Evolutionary conservation across 805 yeast genomes (phyloP).

Genomic region (Ogataea henricii): DNA sequence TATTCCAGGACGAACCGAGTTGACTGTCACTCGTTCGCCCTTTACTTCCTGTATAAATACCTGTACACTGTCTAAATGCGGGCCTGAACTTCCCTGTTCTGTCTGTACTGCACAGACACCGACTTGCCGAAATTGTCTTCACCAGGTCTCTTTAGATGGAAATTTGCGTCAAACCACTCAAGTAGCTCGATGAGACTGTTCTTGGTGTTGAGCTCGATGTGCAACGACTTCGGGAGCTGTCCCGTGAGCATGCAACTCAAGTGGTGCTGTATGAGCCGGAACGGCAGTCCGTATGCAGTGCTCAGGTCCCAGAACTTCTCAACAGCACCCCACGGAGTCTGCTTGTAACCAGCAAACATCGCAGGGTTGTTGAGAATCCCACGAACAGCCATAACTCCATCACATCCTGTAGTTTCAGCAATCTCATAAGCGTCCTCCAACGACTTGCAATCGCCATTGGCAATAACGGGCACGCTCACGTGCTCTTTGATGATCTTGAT

Average conservation of each 20-base stretch:
- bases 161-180: slow-evolving; percentile 79
- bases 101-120: slow-evolving; percentile 34
- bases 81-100: slow-evolving; percentile 31
- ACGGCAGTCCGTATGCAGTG: slow-evolving; percentile 82
- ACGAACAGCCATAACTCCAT: slow-evolving; percentile 95
- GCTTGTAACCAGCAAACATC: slow-evolving; percentile 68
- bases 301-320: slow-evolving; percentile 82
- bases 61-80: slow-evolving; percentile 22
- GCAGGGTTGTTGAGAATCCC: slow-evolving; percentile 89
- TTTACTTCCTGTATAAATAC: background rate
- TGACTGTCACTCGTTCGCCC: background rate
- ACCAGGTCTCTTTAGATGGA: slow-evolving; percentile 63
- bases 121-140: slow-evolving; percentile 69
- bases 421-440: slow-evolving; percentile 66
- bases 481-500: slow-evolving; percentile 62
- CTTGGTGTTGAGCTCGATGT: slow-evolving; percentile 65
- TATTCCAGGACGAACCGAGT: background rate
- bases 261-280: slow-evolving; percentile 83
- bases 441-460: slow-evolving; percentile 92
- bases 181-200: slow-evolving; percentile 61
- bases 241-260: slow-evolving; percentile 80
- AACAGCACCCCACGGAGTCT: slow-evolving; percentile 89
- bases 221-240: slow-evolving; percentile 45
- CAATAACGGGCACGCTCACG: slow-evolving; percentile 81
- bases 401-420: slow-evolving; percentile 67